Percentiles rank a stretch among this genome's conserved stretches.
Evolutionary conservation across 805 yeast species (phyloP).

Genomic region (Nakazawaea peltata): DNA sequence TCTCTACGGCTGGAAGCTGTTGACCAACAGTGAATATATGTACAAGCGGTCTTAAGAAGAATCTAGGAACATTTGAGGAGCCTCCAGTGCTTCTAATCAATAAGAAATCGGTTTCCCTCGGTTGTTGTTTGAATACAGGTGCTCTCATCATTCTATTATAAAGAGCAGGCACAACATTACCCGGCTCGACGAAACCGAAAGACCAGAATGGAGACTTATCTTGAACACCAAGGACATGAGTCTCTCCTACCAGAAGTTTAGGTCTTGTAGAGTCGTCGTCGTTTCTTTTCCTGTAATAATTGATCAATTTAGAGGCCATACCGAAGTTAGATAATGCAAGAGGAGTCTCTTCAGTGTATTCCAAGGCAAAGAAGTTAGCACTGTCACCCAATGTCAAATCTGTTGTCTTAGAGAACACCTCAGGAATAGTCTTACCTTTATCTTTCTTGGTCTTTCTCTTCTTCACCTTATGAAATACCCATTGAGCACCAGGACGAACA

Average conservation of each 20-base stretch:
- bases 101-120: conserved; percentile 70
- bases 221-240: conserved; percentile 91
- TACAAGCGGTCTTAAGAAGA: conserved; percentile 60
- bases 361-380: conserved; percentile 69
- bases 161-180: conserved; percentile 86
- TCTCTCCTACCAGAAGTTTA: conserved; percentile 84
- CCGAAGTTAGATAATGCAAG: conserved; percentile 80
- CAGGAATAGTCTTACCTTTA: conserved; percentile 71
- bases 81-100: conserved; percentile 74
- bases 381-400: conserved; percentile 84
- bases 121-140: conserved; percentile 85
- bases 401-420: conserved; percentile 58
- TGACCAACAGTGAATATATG: conserved; percentile 86
- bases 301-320: conserved; percentile 90
- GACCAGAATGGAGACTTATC: conserved; percentile 98
- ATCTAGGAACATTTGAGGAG: conserved; percentile 45
- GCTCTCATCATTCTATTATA: conserved; percentile 91
- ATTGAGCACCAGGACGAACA: conserved; percentile 68
- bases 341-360: conserved; percentile 88
- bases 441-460: conserved; percentile 83
- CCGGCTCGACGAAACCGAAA: conserved; percentile 93
- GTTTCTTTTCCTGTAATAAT: conserved; percentile 79
- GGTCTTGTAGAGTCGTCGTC: conserved; percentile 84
- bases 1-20: conserved; percentile 84
- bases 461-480: conserved; percentile 70